Percentiles rank a stretch among this genome's conserved stretches.
phyloP scores from a whole-genome alignment of 108 stramenopile genomes.

The Cyclotella baltica region DNA sequence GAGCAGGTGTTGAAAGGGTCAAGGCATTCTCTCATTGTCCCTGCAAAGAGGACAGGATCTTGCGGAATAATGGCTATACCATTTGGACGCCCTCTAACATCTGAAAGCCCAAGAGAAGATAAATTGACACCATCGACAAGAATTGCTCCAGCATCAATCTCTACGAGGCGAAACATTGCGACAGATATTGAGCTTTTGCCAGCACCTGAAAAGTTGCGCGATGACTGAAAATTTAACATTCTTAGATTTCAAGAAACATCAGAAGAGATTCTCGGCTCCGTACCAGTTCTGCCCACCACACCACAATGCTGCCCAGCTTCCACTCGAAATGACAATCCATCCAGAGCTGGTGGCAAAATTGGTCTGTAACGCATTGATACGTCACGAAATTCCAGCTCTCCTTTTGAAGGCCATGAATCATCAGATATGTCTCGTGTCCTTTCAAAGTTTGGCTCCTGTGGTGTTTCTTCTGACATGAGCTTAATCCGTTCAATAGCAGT shows the following conservation, averaged over 20 bases:
- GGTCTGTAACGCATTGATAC: constrained; percentile 81
- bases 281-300: constrained; percentile 82
- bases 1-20: constrained; percentile 85
- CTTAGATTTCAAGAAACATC: no score
- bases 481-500: constrained; percentile 85
- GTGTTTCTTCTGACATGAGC: constrained; percentile 72
- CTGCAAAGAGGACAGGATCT: constrained; percentile 93
- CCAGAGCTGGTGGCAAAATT: constrained; percentile 74
- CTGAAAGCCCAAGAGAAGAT: constrained; percentile 69
- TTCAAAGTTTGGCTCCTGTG: constrained; percentile 63
- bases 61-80: constrained; percentile 94
- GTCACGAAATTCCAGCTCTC: constrained; percentile 66
- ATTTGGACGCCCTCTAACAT: constrained; percentile 75
- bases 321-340: constrained; percentile 74
- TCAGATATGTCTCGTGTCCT: constrained; percentile 44
- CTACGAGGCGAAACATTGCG: constrained; percentile 85
- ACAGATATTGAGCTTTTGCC: constrained; percentile 66
- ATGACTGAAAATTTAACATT: no score
- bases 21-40: constrained; percentile 90
- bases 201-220: no score
- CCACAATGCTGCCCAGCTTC: constrained; percentile 77
- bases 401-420: constrained; percentile 72
- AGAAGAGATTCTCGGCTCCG: no score
- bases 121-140: constrained; percentile 85
- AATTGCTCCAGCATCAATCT: constrained; percentile 82